Evolutionary conservation across 2,329 filamentous ascomycete genomes (phyloP), one percentile per base, ranked within the genome.

Genomic region (Aspergillus pseudoviridinutans): DNA sequence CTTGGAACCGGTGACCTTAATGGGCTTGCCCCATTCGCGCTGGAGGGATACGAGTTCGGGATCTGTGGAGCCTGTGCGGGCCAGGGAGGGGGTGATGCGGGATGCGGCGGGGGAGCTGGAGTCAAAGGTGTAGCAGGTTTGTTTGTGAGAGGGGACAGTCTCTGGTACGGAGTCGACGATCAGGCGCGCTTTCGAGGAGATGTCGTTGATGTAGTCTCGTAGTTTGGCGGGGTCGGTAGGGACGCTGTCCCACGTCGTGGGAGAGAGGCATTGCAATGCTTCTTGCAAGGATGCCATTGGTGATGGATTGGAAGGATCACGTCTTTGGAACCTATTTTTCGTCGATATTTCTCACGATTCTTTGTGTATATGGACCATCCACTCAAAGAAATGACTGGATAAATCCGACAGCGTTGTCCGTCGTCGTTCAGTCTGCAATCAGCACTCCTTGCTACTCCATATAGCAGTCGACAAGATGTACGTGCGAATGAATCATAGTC

Each of bases 21-120:
- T 77, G 46, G 91, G 88, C 73, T 95, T 96, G 47, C 85, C 84
- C 92, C 93, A 97, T 74, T 91, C 84, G 68, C 89, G 89, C 58
- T 87, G 86, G n/a, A 96, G 76, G 22, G 82, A 76, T 28, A 78
- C 78, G 32, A 85, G 79, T n/a, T 84, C 75, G 8, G 81, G 74
- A 24, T 81, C 75, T 3, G 82, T 76, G 1, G 81, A 76, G 38
- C 74, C 72, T 51, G 78, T 73, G 53, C 82, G 79, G 7, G 79
- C 81, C 20, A 77, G 68, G 2, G 85, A 83, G 54, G 80, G 71
- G 46, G 79, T 78, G 53, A 86, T 75, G 60, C 85, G 79, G 49
- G 80, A 78, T 35, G 79, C 76, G 61, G 79, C 77, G 61, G 76
- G 80, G 47, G 69, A 77, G 25, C 69, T 74, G 22, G 70, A 69